Evolutionary conservation across 106 monocot species (phyloP), one percentile per base, ranked within the genome.

Genomic region (Vanilla planifolia): DNA sequence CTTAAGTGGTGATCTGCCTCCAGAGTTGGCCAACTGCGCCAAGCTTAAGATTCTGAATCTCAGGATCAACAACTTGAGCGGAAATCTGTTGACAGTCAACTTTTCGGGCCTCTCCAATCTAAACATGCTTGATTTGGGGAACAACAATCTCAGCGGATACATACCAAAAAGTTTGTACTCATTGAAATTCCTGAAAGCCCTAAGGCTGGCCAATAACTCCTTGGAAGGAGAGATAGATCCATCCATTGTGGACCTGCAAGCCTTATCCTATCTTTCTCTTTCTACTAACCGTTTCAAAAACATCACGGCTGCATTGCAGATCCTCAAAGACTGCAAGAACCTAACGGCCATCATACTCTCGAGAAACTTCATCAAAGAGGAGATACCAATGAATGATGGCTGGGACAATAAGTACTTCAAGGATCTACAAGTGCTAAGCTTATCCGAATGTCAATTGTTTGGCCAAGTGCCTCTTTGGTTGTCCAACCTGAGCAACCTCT

Each of bases 101-200:
- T 64, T 47, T 50, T 34, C 64, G n/a, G 28, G 47, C 3, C 34
- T 64, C 23, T 34, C 48, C 48, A 48, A 35, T 46, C 33, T 64
- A 8, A 48, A 15, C 21, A 23, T 50, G 20, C 50, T 64, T n/a
- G 48, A 64, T 50, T 48, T 64, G 33, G 64, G 64, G 2, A 48
- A 47, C 33, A 64, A 64, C 23, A 23, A 34, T 15, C 50, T 64
- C 35, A 48, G 35, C 10, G 50, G 48, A 34, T 10, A 47, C 0
- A 64, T 64, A 22, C 50, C 64, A 2, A 2, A 1, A 7, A 65
- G 48, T 36, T 26, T 65, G 23, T 36, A 48, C 17, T 16, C 22
- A 16, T 65, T 48, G 24, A 50, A n/a, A 24, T 36, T 13, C 7
- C 34, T 65, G 51, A 51, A 36, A 36, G 33, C 34, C 5, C 30